Percentiles rank a stretch among this genome's conserved stretches.
Conservation (phyloP, 202 grass and related monocot species). For the Carex sylvatica region DNA sequence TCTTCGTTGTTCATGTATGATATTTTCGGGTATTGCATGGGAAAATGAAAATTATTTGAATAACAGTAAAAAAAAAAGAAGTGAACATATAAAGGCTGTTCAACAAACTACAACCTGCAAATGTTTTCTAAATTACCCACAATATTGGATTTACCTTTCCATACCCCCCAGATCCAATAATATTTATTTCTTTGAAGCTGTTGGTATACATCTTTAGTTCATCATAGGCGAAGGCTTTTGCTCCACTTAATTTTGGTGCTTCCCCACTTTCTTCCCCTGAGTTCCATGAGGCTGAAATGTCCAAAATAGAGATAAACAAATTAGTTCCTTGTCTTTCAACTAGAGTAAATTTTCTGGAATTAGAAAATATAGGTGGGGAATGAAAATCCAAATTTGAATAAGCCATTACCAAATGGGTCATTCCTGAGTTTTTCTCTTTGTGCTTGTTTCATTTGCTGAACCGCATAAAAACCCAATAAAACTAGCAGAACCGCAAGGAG, state of each 20-base stretch:
- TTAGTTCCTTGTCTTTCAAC: constrained; percentile 10
- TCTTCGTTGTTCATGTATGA: not conserved
- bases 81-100: constrained; percentile 2
- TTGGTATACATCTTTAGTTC: constrained; percentile 71
- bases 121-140: not conserved
- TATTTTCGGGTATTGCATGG: not conserved
- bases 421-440: constrained; percentile 44
- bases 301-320: not conserved
- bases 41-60: not conserved
- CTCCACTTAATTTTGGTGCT: constrained; percentile 58
- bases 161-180: constrained; percentile 77
- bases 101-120: not conserved
- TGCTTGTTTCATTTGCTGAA: constrained; percentile 54
- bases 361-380: not conserved
- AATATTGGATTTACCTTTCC: constrained; percentile 46
- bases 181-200: constrained; percentile 64
- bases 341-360: not conserved
- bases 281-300: constrained; percentile 69
- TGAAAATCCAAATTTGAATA: not conserved
- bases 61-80: not conserved
- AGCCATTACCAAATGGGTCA: constrained; percentile 74
- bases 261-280: constrained; percentile 56
- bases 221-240: constrained; percentile 65
- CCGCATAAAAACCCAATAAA: constrained; percentile 41
- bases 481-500: constrained; percentile 35